These are phyloP conservation scores for Primulina tabacum DNA, from an alignment of 257 asterid genomes.

Conservation along the genomic window DNA sequence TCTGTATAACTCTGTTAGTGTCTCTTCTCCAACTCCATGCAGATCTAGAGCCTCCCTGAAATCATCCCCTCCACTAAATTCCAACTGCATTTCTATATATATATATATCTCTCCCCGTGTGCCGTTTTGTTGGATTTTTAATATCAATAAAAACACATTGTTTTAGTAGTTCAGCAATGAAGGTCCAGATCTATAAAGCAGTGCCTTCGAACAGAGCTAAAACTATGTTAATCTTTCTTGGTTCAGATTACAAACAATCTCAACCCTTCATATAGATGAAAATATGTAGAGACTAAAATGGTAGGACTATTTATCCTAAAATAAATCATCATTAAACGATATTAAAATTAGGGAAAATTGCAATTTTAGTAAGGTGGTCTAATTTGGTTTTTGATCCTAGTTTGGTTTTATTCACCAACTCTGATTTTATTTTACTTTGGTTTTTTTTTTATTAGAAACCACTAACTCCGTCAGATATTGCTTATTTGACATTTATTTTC, in stretches of 20 bases:
- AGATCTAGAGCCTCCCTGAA: background rate
- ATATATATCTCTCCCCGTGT: background rate
- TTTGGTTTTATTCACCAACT: no score
- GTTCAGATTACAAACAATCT: background rate
- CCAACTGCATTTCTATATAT: background rate
- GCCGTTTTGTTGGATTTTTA: background rate
- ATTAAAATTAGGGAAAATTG: no score
- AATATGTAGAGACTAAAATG: background rate
- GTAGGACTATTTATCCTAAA: background rate
- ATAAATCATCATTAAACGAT: no score
- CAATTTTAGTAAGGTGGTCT: no score
- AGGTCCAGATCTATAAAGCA: background rate
- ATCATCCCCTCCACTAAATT: background rate
- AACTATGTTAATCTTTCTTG: background rate
- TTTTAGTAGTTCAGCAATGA: background rate
- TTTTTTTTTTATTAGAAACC: no score
- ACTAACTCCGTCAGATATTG: no score
- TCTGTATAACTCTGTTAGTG: background rate
- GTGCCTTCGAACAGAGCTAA: no score
- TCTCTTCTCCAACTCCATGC: background rate
- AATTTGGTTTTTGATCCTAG: no score
- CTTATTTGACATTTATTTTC: no score
- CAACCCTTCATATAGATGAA: background rate
- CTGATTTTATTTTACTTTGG: no score
- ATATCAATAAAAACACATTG: no score